phyloP scores from a whole-genome alignment of 2,329 filamentous ascomycete species.

The Penicillium italicum region DNA sequence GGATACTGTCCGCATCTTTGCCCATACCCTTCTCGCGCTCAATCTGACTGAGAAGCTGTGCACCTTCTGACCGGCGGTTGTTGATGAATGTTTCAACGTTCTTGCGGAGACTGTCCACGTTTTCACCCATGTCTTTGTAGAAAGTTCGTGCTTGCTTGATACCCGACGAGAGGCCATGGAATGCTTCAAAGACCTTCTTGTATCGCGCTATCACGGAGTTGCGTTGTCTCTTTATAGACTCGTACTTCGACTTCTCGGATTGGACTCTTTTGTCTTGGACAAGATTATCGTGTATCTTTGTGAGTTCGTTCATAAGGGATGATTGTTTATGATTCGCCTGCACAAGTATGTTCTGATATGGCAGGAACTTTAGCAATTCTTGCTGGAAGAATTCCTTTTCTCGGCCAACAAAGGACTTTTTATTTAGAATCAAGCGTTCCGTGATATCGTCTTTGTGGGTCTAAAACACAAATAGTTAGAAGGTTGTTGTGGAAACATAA shows the following conservation, averaged over 20 bases:
- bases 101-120: constrained; percentile 84
- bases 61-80: constrained; percentile 86
- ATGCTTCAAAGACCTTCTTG: constrained; percentile 87
- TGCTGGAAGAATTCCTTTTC: constrained; percentile 90
- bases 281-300: constrained; percentile 77
- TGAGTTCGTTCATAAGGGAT: constrained; percentile 90
- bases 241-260: constrained; percentile 92
- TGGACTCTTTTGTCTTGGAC: constrained; percentile 92
- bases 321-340: constrained; percentile 96
- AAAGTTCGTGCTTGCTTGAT: constrained; percentile 85
- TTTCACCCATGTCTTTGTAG: constrained; percentile 94
- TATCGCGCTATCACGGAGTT: constrained; percentile 80
- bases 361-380: constrained; percentile 94
- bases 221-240: constrained; percentile 77
- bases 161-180: constrained; percentile 82
- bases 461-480: constrained; percentile 45
- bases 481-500: not conserved
- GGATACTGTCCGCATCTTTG: constrained; percentile 83
- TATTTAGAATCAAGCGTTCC: constrained; percentile 94
- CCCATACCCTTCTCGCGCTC: constrained; percentile 81
- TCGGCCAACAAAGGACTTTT: constrained; percentile 89
- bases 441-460: constrained; percentile 96
- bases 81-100: constrained; percentile 97
- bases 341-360: constrained; percentile 83
- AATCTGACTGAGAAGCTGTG: constrained; percentile 82